Evolutionary conservation across 768 basidiomycete genomes (phyloP).

Genomic region (Tulasnella sp.): DNA sequence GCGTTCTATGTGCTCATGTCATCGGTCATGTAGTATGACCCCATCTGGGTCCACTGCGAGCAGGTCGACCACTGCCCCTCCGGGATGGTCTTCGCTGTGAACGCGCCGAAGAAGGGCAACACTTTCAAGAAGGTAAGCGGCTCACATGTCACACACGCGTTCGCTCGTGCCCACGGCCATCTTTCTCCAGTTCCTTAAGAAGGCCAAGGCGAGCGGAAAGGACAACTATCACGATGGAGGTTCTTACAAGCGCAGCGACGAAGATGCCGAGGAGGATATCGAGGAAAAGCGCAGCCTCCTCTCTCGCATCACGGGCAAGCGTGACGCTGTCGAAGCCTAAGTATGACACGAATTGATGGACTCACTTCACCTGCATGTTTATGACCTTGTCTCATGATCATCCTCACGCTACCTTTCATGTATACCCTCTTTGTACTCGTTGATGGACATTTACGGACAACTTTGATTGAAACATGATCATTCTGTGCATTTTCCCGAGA

Average conservation of each 20-base stretch:
- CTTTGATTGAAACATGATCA: not conserved
- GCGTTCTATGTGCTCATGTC: not conserved
- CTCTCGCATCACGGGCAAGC: not conserved
- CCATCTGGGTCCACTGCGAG: conserved; percentile 28
- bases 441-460: not conserved
- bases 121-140: conserved; percentile 21
- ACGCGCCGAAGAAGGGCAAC: conserved; percentile 30
- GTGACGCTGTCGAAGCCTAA: not conserved
- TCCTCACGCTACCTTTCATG: not conserved
- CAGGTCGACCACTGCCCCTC: conserved; percentile 30
- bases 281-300: not conserved
- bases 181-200: not conserved
- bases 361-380: not conserved
- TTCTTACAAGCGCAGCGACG: not conserved
- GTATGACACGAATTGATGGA: not conserved
- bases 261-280: not conserved
- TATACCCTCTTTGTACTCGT: not conserved
- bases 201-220: not conserved
- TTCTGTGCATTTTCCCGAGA: no score
- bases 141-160: not conserved
- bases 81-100: conserved; percentile 32
- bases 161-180: not conserved
- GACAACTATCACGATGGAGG: not conserved
- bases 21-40: not conserved
- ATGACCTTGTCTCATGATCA: not conserved